Evolutionary conservation across 1,284 basidiomycete genomes (phyloP), one percentile per base, ranked within the genome.

Genomic region (Cystobasidium pallidum): DNA sequence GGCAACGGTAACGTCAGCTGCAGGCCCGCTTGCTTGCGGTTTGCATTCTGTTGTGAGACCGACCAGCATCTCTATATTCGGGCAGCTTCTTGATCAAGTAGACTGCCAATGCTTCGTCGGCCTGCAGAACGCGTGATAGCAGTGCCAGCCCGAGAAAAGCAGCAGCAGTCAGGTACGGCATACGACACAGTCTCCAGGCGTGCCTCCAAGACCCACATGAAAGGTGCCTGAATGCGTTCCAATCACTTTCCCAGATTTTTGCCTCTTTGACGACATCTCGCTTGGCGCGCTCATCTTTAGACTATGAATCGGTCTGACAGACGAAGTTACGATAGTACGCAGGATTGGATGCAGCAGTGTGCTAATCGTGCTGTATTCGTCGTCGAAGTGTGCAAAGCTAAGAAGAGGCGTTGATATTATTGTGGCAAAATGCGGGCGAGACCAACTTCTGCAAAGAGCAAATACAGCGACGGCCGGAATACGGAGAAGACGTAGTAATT

Each of bases 101-200:
- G n/a, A 96, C 92, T 0, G 93, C 93, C 24, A 96, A 85, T 0
- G 92, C 92, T 82, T 96, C 94, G 80, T 99, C 95, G 80, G 93
- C 95, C 80, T 99, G 95, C 81, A 97, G 97, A 0, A 92, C 49
- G 54, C 54, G 15, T 11, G 30, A 36, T 21, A 21, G n/a, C 66
- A 32, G 45, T 10, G n/a, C n/a, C n/a, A n/a, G n/a, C n/a, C n/a
- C n/a, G n/a, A n/a, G n/a, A n/a, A 47, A 2, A 28, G 45, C 34
- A 45, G 43, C 43, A 45, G 8, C 43, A 8, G 15, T 45, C 43
- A 15, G 19, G 7, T 19, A 8, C 17, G 15, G 13, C 26, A 21
- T 30, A 39, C 7, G 36, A 39, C 36, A 39, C 13, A 13, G 6
- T 13, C 36, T 39, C 36, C 13, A 6, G 13, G 36, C 21, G 10